Evolutionary conservation across 2,329 filamentous ascomycete genomes (phyloP).

Genomic region (Colletotrichum filicis): DNA sequence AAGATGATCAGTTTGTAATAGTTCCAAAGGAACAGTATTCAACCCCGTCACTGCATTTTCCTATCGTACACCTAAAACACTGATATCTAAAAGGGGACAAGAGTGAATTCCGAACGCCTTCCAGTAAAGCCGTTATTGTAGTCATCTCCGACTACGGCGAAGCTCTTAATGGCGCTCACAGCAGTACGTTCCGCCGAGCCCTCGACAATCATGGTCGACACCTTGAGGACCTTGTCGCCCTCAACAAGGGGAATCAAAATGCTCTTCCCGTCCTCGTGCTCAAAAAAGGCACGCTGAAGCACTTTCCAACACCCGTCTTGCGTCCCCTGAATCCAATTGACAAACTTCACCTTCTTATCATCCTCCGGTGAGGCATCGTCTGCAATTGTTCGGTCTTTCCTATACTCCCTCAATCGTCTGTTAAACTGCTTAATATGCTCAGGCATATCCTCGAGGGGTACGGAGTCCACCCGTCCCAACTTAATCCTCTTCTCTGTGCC

Average conservation of each 20-base stretch:
- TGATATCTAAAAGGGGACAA: not conserved
- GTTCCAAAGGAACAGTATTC: too few relatives aligned
- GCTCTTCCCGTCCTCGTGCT: constrained; percentile 6
- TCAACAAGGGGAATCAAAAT: constrained; percentile 12
- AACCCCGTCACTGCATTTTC: not conserved
- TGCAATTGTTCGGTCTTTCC: not conserved
- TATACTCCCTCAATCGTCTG: not conserved
- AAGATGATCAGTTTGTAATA: too few relatives aligned
- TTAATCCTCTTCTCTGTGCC: constrained; percentile 50
- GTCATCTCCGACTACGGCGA: not conserved
- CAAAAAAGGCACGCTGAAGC: not conserved
- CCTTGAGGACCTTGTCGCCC: constrained; percentile 8
- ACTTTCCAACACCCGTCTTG: not conserved
- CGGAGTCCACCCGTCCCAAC: constrained; percentile 46
- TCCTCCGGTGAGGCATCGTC: not conserved
- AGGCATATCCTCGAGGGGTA: constrained; percentile 8
- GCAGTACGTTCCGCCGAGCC: constrained; percentile 21
- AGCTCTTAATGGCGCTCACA: constrained; percentile 1
- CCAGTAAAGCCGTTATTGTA: not conserved
- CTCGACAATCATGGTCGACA: constrained; percentile 31
- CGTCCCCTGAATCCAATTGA: constrained; percentile 12
- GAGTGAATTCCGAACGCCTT: too few relatives aligned
- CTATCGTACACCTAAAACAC: not conserved
- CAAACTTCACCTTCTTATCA: not conserved
- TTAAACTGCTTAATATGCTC: not conserved